Evolutionary conservation across 441 rosid genomes (phyloP), one percentile per base, ranked within the genome.

Genomic region (Pelargonium citronellum): DNA sequence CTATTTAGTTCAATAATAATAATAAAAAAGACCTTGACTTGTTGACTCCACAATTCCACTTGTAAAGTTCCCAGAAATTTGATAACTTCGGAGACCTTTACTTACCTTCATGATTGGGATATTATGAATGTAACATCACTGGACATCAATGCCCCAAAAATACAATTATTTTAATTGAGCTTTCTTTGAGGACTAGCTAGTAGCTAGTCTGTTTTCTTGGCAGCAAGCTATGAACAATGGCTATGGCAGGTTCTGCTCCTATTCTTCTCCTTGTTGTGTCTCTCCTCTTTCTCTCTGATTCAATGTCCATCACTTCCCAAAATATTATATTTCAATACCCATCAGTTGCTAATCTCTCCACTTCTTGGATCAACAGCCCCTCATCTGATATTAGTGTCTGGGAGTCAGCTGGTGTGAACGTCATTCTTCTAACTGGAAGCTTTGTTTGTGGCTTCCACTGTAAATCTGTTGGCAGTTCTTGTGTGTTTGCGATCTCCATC

Each of bases 371-470:
- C 9, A 44, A 44, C 11, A 11, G 11, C 49, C 49, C 49, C 49
- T 44, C 49, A 4, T 1, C 49, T 6, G 1, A 44, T 44, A 44
- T 44, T 44, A 44, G 9, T 44, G 5, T 44, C 49, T 44, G 49
- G 49, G 49, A 44, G 49, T 24, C 30, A 1, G 30, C 30, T 24
- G 30, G 30, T 7, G 74, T 73, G 41, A 68, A 76, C 66, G 39
- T 70, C 17, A 58, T 79, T 44, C 82, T 79, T 49, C 30, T 70
- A 46, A 73, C 69, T 17, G 73, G 71, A 20, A 70, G 27, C 49
- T 71, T 39, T 17, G 76, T 73, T 11, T 71, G 80, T 0, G 81
- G 78, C 9, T 76, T 80, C 72, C 69, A 49, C 27, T 77, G 80
- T 19, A 67, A 47, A 60, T 77, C 71, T 27, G 22, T 22, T 22